Evolutionary conservation across 192 early-diverging fungal species (phyloP).

Genomic region (Powellomyces hirtus): DNA sequence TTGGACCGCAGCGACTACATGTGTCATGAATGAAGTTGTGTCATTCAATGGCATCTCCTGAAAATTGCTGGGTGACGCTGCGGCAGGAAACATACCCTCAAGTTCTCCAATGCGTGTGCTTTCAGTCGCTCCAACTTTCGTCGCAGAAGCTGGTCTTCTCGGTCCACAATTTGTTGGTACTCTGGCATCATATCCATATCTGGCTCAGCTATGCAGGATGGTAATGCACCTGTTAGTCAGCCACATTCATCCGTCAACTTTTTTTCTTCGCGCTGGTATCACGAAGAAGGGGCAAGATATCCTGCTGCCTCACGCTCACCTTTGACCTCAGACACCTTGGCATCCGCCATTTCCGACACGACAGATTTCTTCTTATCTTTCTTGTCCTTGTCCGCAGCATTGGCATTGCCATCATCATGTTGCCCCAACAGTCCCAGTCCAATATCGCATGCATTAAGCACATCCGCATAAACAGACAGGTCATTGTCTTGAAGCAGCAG

Average conservation of each 20-base stretch:
- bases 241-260: too few relatives aligned
- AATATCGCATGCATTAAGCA: conserved; percentile 34
- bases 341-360: not conserved
- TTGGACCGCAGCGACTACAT: conserved; percentile 38
- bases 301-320: too few relatives aligned
- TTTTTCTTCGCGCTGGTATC: too few relatives aligned
- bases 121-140: conserved; percentile 45
- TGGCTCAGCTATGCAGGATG: conserved; percentile 33
- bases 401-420: conserved; percentile 34
- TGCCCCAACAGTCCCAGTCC: conserved; percentile 29
- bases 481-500: conserved; percentile 26
- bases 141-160: conserved; percentile 47
- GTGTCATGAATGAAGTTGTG: not conserved
- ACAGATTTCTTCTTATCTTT: conserved; percentile 43
- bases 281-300: too few relatives aligned
- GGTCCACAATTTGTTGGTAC: conserved; percentile 44
- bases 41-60: too few relatives aligned
- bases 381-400: conserved; percentile 42
- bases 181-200: conserved; percentile 48
- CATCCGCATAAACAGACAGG: conserved; percentile 39
- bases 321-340: conserved; percentile 35
- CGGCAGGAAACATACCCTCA: conserved; percentile 28
- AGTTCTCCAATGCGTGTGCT: conserved; percentile 35
- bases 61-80: too few relatives aligned
- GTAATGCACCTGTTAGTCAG: too few relatives aligned